Base-by-base conservation (phyloP, 202 grass and related monocot genomes). In the Schoenoplectus triqueter region DNA sequence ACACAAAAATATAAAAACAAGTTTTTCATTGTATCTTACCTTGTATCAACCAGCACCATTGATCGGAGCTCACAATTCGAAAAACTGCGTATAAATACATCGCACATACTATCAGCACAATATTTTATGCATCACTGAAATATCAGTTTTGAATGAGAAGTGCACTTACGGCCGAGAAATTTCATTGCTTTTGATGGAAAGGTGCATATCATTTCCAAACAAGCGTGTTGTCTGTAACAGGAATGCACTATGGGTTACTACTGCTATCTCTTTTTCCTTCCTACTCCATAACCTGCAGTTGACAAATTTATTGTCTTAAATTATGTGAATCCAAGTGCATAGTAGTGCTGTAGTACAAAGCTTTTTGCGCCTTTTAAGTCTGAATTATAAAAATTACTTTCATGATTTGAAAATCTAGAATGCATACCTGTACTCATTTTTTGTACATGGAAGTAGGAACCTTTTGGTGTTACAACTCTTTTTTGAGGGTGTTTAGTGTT, bases 31-130 rank as follows among this genome's bases (percentile, higher is more conserved):
- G 1, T 44, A 31, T 61, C 79, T 85, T 48, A 95, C 92, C 95
- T 93, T 74, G 85, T 93, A 64, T 98, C 91, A 19, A 93, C 88
- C 73, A 98, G 52, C 49, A 98, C 88, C 89, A 98, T 84, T 1
- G 92, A 89, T 42, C 91, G 89, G 6, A 98, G 92, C 84, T 98
- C 95, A 60, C 95, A 98, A 62, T 98, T 95, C 40, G 81, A 84
- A 76, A 98, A 95, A 84, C 95, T 94, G 80, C 85, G 78, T 80
- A 82, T 8, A 82, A 63, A 86, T 10, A 85, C 86, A 8, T 39
- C 54, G 31, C 31, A 56, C 21, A 41, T 41, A 64, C 6, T 18
- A 81, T 81, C 41, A 81, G 18, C 48, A 20, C 9, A 48, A 65
- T 20, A 66, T 11, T 20, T 81, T 81, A 48, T 21, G 2, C 18